Evolutionary conservation across 306 rosid species (phyloP), one percentile per base, ranked within the genome.

Genomic region (Sicyos baderoa): DNA sequence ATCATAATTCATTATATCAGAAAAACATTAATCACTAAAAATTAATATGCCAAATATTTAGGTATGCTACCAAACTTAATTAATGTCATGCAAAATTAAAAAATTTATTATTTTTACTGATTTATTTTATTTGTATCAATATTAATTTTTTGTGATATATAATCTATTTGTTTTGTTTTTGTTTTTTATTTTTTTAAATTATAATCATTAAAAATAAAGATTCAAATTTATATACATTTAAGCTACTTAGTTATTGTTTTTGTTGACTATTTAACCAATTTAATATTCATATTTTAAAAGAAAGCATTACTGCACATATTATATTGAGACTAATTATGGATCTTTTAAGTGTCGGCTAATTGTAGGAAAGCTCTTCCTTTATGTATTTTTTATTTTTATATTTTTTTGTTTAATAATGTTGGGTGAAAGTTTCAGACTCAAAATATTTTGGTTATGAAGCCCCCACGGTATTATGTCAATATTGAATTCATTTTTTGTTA

Each of bases 41-140:
- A 40, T 63, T 63, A 63, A 42, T 63, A 22, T 12, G 69, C 45
- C 52, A 40, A 42, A 63, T 18, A 63, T 63, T 63, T 63, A 40
- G 70, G 53, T 44, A 19, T 14, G 4, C 6, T 17, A 19, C 29
- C 52, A 40, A 62, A 61, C 3, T 62, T 29, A 29, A 3, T 29
- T 1, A 7, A 15, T 29, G 42, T 29, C 22, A 62, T 62, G 9
- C 32, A 42, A 63, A 63, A 59, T 59, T 32, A 29, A 16, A 16
- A 19, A 61, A 15, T 0, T 7, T 17, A n/a, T 37, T 4, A 6
- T 61, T 17, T 37, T n/a, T 35, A 11, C 7, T 37, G 44, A 37
- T 37, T 37, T 37, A 1, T 44, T 64, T 64, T 10, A 2, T 9
- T 4, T 0, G 5, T 11, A 40, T 63, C 18, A 6, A 63, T 3